Evolutionary conservation across 1,284 basidiomycete species (phyloP), one percentile per base, ranked within the genome.

Genomic region (Gomphus bonarii): DNA sequence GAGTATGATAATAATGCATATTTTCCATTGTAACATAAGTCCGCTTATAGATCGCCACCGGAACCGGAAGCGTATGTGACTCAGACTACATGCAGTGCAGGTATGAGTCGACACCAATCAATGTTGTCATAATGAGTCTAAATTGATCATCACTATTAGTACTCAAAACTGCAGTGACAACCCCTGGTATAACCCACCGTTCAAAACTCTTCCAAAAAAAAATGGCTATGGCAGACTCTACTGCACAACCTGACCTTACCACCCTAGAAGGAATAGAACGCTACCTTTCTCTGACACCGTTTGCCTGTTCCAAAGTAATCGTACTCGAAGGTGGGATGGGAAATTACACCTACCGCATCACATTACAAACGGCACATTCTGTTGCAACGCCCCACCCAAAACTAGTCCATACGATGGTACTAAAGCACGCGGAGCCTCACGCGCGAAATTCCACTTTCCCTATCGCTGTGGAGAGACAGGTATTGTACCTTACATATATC

Each of bases 361-460:
- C 66, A 36, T 70, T 83, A 36, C 62, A 61, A 10, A 60, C 53
- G 30, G 69, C 72, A 11, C 68, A 76, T 57, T 11, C n/a, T 16
- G 14, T 22, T 16, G 48, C 12, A 1, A 8, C 1, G 38, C 38
- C 16, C 38, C 18, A n/a, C 16, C n/a, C 38, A 40, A 16, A 16
- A 8, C 18, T 33, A 11, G 16, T 58, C 43, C 58, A 63, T 54
- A 80, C 80, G 1, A 63, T 80, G 14, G 70, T 85, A 22, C 60
- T 83, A 48, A 85, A 85, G 65, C 79, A 84, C 67, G 73, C 73
- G 1, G 73, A 78, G 55, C 69, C 75, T 20, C 79, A 77, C 58
- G 63, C 66, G 18, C n/a, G 55, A 51, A 16, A 64, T 56, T 40
- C 65, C 42, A 20, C 59, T 43, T 9, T 62, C 77, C 35, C 64